phyloP scores from a whole-genome alignment of 257 asterid genomes.

The Solanum chmielewskii region DNA sequence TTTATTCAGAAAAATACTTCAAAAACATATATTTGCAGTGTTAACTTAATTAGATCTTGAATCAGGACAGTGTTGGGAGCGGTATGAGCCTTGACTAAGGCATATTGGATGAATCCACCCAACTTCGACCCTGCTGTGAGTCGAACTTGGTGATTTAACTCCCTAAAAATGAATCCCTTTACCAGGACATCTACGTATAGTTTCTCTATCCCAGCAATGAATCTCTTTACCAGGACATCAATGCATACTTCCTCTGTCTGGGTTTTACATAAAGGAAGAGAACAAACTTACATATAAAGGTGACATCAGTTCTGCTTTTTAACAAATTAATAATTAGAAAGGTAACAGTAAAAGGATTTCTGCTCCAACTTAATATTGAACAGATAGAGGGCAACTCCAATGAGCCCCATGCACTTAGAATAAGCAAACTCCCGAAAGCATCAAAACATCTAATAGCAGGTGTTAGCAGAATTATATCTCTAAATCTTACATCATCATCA shows the following conservation, averaged over 20 bases:
- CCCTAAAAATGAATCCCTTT: neutral
- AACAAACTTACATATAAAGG: neutral
- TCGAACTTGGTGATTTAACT: neutral
- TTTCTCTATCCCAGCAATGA: neutral
- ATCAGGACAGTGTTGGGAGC: neutral
- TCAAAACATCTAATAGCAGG: neutral
- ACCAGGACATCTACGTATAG: neutral
- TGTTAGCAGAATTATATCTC: neutral
- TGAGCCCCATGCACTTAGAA: neutral
- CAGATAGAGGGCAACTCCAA: neutral
- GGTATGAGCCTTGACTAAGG: neutral
- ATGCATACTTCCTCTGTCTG: neutral
- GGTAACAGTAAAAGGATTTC: neutral
- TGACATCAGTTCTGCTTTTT: neutral
- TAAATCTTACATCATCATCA: neutral
- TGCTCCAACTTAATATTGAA: neutral
- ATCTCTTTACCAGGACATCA: neutral
- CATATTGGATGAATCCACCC: neutral
- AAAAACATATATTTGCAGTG: neutral
- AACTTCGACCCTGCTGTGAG: neutral
- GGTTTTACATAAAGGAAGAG: neutral
- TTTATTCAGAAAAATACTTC: neutral
- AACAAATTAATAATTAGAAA: neutral
- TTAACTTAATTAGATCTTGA: neutral
- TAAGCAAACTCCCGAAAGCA: neutral